Conservation (phyloP, 78 protist species). For the Dictyostelium capitatum region DNA sequence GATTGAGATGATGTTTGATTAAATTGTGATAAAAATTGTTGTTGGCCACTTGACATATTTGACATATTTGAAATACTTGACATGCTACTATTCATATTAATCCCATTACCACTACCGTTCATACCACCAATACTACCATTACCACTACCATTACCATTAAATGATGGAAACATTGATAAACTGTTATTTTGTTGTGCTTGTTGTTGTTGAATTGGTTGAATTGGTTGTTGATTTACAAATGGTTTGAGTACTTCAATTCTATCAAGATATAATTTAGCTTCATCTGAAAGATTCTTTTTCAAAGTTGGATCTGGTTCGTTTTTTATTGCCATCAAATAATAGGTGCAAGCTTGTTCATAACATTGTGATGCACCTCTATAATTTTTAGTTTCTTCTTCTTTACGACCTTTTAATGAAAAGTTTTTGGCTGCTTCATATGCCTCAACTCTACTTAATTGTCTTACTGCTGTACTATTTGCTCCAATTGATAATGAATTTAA, state of each 20-base stretch:
- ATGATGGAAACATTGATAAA: constrained; percentile 38
- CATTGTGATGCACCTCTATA: constrained; percentile 49
- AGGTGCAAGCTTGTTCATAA: constrained; percentile 66
- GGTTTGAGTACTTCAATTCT: constrained; percentile 58
- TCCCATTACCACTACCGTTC: neutral
- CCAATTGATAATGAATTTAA: constrained; percentile 36
- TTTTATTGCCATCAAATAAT: constrained; percentile 54
- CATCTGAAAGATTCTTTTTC: constrained; percentile 30
- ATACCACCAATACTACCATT: neutral
- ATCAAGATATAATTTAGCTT: constrained; percentile 69
- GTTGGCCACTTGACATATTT: constrained; percentile 26
- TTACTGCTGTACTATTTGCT: neutral
- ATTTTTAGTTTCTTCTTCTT: constrained; percentile 61
- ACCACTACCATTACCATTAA: neutral
- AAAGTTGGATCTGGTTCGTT: constrained; percentile 56
- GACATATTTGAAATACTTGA: neutral
- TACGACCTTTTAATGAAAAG: constrained; percentile 39
- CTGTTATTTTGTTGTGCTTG: neutral
- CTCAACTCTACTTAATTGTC: constrained; percentile 50
- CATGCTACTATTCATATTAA: neutral
- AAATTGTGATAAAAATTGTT: constrained; percentile 35
- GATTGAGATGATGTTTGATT: neutral
- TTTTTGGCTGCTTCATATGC: constrained; percentile 64
- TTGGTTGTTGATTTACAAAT: constrained; percentile 49
- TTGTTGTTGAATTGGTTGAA: constrained; percentile 3